Percentiles rank a stretch among this genome's conserved stretches.
phyloP scores from a whole-genome alignment of 2,329 filamentous ascomycete species.

The Cladosporium velox region DNA sequence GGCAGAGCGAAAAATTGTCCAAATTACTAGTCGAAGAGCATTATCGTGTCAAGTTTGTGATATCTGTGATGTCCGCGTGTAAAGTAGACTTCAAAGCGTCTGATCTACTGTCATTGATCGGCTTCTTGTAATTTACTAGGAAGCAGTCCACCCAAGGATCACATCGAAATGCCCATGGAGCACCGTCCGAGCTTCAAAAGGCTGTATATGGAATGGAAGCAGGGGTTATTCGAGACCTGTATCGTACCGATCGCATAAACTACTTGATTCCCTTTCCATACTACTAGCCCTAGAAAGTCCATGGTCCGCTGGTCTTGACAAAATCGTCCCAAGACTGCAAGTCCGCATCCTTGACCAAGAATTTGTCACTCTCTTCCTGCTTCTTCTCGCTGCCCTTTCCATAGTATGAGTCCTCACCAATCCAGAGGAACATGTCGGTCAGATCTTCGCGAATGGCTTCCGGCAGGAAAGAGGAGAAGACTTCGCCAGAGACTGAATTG shows the following conservation, averaged over 20 bases:
- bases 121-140: background rate
- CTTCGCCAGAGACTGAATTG: slow-evolving; percentile 29
- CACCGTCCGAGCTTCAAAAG: background rate
- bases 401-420: slow-evolving; percentile 34
- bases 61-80: background rate
- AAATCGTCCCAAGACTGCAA: slow-evolving; percentile 26
- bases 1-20: background rate
- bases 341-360: slow-evolving; percentile 28
- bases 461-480: slow-evolving; percentile 31
- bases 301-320: slow-evolving; percentile 27
- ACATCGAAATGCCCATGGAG: background rate
- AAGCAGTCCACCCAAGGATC: background rate
- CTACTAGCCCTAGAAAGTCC: slow-evolving; percentile 5
- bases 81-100: background rate
- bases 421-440: slow-evolving; percentile 33
- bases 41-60: background rate
- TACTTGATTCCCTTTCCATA: background rate
- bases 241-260: background rate
- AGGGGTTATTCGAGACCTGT: background rate
- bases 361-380: slow-evolving; percentile 32
- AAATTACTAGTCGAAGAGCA: background rate
- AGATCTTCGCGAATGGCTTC: slow-evolving; percentile 32
- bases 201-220: too few relatives aligned
- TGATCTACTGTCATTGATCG: background rate
- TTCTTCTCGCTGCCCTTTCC: slow-evolving; percentile 32